Evolutionary conservation across 164 flowering plant genomes (phyloP), one percentile per base, ranked within the genome.

Genomic region (Saururus chinensis): DNA sequence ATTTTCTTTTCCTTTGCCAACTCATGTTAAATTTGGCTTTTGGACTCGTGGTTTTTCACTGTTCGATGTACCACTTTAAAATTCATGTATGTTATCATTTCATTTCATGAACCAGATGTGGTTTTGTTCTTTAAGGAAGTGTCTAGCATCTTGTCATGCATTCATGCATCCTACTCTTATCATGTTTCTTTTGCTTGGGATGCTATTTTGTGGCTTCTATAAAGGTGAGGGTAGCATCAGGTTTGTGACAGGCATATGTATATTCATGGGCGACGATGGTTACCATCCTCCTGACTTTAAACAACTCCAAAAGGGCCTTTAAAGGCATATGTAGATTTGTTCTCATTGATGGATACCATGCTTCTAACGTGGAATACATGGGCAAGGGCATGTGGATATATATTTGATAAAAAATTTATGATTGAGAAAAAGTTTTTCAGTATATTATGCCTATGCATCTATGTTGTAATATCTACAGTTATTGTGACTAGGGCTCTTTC

Each of bases 401-500:
- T n/a, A n/a, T n/a, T n/a, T n/a, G n/a, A n/a, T n/a, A n/a, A n/a
- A n/a, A n/a, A n/a, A n/a, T n/a, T n/a, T n/a, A n/a, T n/a, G n/a
- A n/a, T n/a, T n/a, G n/a, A n/a, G n/a, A 30, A 30, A 2, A 30
- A 30, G 37, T 6, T 30, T 30, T 30, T 30, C 37, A 30, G 37
- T 2, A 30, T 30, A 30, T 30, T 30, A 30, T 30, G 37, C 37
- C 37, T 30, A 30, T 30, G 2, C 37, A 30, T 30, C 37, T 2
- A 30, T 30, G 37, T 30, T 30, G 6, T 30, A 30, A 30, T 30
- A 30, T 30, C 37, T 30, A 30, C 2, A 30, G 37, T 30, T 30
- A 30, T 30, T 30, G 37, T 30, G 37, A 2, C 2, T 83, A 84
- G 88, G 88, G 88, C 61, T 73, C 84, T 55, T 81, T 69, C 70